Evolutionary conservation across 2,329 filamentous ascomycete species (phyloP), one percentile per base, ranked within the genome.

Genomic region (Cladobotryum protrusum): DNA sequence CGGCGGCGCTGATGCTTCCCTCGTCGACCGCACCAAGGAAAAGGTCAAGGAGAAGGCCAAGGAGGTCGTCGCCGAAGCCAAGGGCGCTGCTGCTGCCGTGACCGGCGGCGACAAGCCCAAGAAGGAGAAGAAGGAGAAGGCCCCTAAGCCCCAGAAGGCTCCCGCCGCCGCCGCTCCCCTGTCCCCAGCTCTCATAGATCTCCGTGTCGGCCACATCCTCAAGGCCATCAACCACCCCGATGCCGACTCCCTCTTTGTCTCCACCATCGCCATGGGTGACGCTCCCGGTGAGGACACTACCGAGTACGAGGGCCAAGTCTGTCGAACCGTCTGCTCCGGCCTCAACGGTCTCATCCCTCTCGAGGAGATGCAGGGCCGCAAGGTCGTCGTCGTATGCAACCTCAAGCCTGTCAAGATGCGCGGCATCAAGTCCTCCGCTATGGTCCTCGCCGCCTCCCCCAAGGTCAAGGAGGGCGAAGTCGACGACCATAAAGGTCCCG

Each of bases 391-490:
- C 1, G 92, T 99, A 18, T 95, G 89, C 78, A 99, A 99, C 72
- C 81, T 99, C 59, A 99, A 99, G 79, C 93, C 93, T 45, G 93
- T 97, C 68, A 99, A 95, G 70, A 99, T 99, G 93, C 88, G 93
- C 56, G 93, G 93, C 58, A 78, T 83, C 73, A 82, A 82, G 73
- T 83, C 79, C 3, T 79, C 73, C 59, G 79, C 91, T 63, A 97
- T 99, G 93, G 93, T 99, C 14, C 81, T 99, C 36, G 93, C 93
- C 9, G 93, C 93, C 2, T 96, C 89, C 15, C 93, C 92, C n/a
- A 78, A 79, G 52, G 69, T 87, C 43, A 83, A 85, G 63, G 87
- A 92, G 63, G 92, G 90, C 41, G 91, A 90, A 64, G 86, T 81
- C 44, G 85, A 88, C 64, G 82, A 92, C 67, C 89, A 96, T 75